Evolutionary conservation across 495 filamentous ascomycete genomes (phyloP).

Genomic region (Pyrenopolyporus hunteri): DNA sequence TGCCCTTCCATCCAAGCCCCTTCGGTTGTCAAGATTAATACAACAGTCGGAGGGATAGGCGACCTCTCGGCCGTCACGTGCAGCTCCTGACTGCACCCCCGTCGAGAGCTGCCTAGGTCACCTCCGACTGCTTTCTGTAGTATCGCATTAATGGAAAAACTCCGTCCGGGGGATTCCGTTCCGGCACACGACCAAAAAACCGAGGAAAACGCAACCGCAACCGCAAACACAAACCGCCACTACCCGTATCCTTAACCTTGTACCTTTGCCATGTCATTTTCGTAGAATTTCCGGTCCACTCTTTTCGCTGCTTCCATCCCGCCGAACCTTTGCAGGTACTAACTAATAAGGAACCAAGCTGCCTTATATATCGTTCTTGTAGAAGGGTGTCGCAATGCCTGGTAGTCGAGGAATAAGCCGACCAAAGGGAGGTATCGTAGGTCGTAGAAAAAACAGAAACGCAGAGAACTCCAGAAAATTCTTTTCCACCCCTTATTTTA

Average conservation of each 20-base stretch:
- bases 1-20: slow-evolving; percentile 1
- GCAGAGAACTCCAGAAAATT: slow-evolving; percentile 38
- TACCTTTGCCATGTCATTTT: slow-evolving; percentile 31
- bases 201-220: slow-evolving; percentile 25
- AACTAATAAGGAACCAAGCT: slow-evolving; percentile 22
- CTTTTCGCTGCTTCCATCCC: slow-evolving; percentile 28
- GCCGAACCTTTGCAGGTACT: slow-evolving; percentile 35
- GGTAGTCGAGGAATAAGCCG: slow-evolving; percentile 11
- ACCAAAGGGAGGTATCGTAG: slow-evolving; percentile 32
- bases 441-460: slow-evolving; percentile 20
- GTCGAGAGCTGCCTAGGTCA: neutral
- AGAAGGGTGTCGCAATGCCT: slow-evolving; percentile 9
- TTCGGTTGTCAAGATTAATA: slow-evolving; percentile 5
- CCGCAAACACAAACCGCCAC: slow-evolving; percentile 32
- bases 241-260: slow-evolving; percentile 29
- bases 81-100: slow-evolving; percentile 4
- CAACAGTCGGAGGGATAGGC: neutral
- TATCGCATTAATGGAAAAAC: slow-evolving; percentile 15
- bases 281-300: slow-evolving; percentile 23
- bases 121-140: slow-evolving; percentile 3
- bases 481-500: slow-evolving; percentile 38
- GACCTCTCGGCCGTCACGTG: neutral
- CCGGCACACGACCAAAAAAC: slow-evolving; percentile 16
- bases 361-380: slow-evolving; percentile 38
- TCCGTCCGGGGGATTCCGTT: neutral